Percentiles rank a stretch among this genome's conserved stretches.
phyloP scores from a whole-genome alignment of 176 grass and related monocot species.

The Rhynchospora tenuis region DNA sequence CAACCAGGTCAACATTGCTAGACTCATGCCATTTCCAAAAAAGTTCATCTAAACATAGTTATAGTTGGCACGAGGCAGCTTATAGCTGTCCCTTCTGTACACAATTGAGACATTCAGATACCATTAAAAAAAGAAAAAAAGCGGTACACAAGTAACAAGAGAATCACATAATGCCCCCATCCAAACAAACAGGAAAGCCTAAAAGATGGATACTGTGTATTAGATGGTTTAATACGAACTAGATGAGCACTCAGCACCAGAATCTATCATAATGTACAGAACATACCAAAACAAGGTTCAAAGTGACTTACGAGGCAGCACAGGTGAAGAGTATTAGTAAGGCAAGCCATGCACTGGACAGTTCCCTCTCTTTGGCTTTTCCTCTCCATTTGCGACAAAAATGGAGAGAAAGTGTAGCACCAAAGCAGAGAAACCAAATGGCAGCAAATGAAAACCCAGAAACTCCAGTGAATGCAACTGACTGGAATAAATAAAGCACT shows the following conservation, averaged over 20 bases:
- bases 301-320: constrained; percentile 53
- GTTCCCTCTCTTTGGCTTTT: constrained; percentile 40
- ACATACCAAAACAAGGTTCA: neutral
- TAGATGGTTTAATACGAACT: neutral
- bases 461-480: constrained; percentile 79
- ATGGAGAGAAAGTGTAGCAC: constrained; percentile 33
- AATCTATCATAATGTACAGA: constrained; percentile 5
- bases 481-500: constrained; percentile 38
- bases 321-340: constrained; percentile 48
- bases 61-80: neutral
- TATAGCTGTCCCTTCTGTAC: neutral
- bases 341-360: constrained; percentile 27
- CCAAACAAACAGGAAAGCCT: neutral
- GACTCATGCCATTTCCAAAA: neutral
- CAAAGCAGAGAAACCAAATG: constrained; percentile 60
- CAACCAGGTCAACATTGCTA: neutral
- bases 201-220: neutral
- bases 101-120: neutral
- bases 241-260: neutral
- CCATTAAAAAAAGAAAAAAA: neutral
- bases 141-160: neutral
- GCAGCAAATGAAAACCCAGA: constrained; percentile 58
- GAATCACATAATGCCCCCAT: neutral
- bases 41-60: neutral
- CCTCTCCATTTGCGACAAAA: constrained; percentile 48